These are phyloP conservation scores for Wickerhamomyces ciferrii DNA, from an alignment of 805 yeast species.

Conservation along the genomic window DNA sequence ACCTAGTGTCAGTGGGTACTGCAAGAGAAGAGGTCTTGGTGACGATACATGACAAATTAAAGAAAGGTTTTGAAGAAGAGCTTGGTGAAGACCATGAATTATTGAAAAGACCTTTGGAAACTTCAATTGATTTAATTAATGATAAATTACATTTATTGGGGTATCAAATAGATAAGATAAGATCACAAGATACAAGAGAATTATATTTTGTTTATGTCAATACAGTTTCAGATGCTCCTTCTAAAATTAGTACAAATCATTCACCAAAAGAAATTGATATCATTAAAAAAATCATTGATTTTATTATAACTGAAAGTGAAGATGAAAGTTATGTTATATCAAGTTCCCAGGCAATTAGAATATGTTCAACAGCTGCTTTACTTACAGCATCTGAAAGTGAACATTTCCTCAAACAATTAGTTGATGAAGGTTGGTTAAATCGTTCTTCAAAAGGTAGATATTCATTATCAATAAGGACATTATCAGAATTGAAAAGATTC, in stretches of 20 bases:
- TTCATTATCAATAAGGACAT: conserved; percentile 32
- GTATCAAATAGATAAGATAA: conserved; percentile 30
- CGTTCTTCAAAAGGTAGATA: conserved; percentile 26
- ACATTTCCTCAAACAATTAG: conserved; percentile 32
- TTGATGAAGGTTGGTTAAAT: conserved; percentile 51
- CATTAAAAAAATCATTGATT: conserved; percentile 35
- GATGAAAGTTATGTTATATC: conserved; percentile 29
- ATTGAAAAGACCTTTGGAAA: conserved; percentile 8
- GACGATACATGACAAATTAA: conserved; percentile 1
- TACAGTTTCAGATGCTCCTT: conserved; percentile 27
- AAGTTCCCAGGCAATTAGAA: conserved; percentile 16
- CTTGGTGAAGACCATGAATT: conserved; percentile 3
- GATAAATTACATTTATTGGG: conserved; percentile 23
- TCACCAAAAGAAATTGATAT: conserved; percentile 34
- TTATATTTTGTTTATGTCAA: conserved; percentile 32
- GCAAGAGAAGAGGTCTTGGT: conserved; percentile 9
- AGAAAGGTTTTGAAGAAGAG: not conserved
- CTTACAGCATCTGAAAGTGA: conserved; percentile 33
- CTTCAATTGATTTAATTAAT: conserved; percentile 22
- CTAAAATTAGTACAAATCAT: conserved; percentile 28
- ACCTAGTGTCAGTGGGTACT: conserved; percentile 24
- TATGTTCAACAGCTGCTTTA: conserved; percentile 22
- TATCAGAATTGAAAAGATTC: conserved; percentile 43
- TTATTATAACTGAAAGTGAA: conserved; percentile 21
- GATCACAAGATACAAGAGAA: conserved; percentile 29